Base-by-base conservation (phyloP, 768 basidiomycete genomes). In the Amanita phalloides region DNA sequence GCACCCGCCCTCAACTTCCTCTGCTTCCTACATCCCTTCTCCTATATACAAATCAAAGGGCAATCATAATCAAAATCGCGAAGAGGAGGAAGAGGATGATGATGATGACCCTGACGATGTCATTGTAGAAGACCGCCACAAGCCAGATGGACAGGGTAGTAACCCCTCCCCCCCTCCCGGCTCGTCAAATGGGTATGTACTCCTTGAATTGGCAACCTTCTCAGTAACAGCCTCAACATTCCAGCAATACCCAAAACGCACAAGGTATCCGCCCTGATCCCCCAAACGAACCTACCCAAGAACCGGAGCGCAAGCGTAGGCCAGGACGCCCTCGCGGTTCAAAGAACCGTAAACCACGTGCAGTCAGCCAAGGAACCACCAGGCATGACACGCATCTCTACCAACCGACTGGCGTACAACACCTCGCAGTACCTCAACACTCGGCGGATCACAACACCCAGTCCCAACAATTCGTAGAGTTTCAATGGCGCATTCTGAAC, bases 401-500 rank as follows among this genome's bases (percentile, higher is more conserved):
- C 57, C 63, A 66, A 47, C 68, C 71, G n/a, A 41, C 65, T 35
- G 30, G 56, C 30, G 42, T 56, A 48, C 57, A 64, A 45, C 66
- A 72, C 38, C 51, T 59, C 20, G 61, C 64, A 21, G 67, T 70
- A 7, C 73, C 73, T 35, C 69, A 70, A 36, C 68, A 73, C 32
- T 68, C 74, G 3, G 71, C 74, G 3, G 71, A 74, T 45, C 76
- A 81, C 23, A 78, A 76, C 52, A 70, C 80, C 2, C 79, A 82
- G 30, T 30, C 30, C 8, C 82, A 86, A 55, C 80, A 82, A 59
- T 89, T 86, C 64, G 87, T 86, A 64, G 86, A 90, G 61, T 90
- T 90, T 60, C 87, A 90, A 62, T 90, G 87, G 87, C 79, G 86
- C 49, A 79, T 88, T 37, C 64, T 90, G 53, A 87, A 87, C 60